These are phyloP conservation scores for Margaritispora aquatica DNA, from an alignment of 495 filamentous ascomycete genomes.

Conservation along the genomic window DNA sequence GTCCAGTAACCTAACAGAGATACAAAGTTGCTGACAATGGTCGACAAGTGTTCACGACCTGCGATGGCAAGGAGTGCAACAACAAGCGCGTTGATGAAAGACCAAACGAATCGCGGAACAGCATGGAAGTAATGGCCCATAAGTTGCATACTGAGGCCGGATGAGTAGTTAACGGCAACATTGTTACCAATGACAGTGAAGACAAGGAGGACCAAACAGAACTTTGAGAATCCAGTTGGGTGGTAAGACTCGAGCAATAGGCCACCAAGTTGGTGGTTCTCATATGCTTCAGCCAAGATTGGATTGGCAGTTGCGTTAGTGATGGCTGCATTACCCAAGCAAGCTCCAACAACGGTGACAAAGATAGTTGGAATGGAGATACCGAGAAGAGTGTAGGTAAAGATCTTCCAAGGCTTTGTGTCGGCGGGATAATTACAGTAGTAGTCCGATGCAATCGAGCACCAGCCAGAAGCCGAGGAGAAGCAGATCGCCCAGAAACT, in stretches of 20 bases:
- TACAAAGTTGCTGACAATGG: conserved; percentile 47
- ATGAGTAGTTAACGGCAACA: conserved; percentile 38
- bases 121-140: conserved; percentile 26
- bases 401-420: conserved; percentile 48
- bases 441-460: conserved; percentile 54
- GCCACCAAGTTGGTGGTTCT: conserved; percentile 51
- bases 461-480: conserved; percentile 53
- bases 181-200: conserved; percentile 43
- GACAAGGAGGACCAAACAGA: conserved; percentile 49
- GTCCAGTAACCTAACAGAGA: conserved; percentile 55
- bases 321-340: conserved; percentile 45
- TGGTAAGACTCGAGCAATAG: conserved; percentile 48
- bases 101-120: conserved; percentile 44
- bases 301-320: conserved; percentile 38
- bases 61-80: conserved; percentile 36
- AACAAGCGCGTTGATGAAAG: conserved; percentile 35
- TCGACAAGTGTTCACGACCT: conserved; percentile 37
- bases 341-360: conserved; percentile 47
- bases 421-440: conserved; percentile 59
- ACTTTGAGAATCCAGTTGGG: conserved; percentile 52
- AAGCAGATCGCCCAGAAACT: conserved; percentile 50
- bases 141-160: conserved; percentile 37
- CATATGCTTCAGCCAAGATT: conserved; percentile 28
- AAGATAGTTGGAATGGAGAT: conserved; percentile 50
- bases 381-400: conserved; percentile 40